These are phyloP conservation scores for Mortierella sp. DNA, from an alignment of 371 early-diverging fungal genomes.

Conservation along the genomic window DNA sequence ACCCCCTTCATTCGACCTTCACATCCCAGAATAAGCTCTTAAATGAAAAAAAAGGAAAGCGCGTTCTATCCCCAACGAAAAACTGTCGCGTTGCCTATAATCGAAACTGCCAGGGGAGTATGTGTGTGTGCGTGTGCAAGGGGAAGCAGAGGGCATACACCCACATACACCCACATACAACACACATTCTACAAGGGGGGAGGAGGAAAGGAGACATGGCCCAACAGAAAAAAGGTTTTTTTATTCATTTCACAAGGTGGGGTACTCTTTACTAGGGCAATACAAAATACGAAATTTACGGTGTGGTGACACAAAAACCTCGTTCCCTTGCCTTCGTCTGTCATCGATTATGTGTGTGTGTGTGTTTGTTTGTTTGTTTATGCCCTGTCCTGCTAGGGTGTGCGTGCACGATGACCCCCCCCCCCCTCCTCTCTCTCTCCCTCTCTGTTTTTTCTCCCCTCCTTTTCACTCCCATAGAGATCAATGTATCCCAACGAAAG, in stretches of 20 bases:
- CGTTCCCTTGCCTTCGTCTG: conserved; percentile 31
- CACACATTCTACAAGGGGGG: not conserved
- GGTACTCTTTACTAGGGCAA: conserved; percentile 43
- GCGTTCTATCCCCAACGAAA: conserved; percentile 2
- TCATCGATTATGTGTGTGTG: conserved; percentile 10
- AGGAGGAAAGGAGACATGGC: not conserved
- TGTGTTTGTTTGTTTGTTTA: not conserved
- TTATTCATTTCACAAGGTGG: conserved; percentile 27
- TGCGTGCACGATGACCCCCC: not conserved
- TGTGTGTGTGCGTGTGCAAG: not conserved
- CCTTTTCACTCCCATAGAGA: conserved; percentile 25
- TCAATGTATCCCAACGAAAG: conserved; percentile 7
- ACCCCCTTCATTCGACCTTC: conserved; percentile 10
- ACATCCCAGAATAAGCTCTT: not conserved
- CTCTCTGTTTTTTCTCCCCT: conserved; percentile 24
- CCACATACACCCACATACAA: not conserved
- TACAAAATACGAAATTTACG: conserved; percentile 46
- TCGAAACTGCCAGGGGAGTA: not conserved
- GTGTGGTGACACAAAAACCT: conserved; percentile 46
- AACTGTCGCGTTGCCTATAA: not conserved
- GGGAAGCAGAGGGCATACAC: not conserved
- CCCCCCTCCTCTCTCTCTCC: not conserved
- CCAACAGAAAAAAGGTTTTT: not conserved
- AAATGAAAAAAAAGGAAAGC: not conserved
- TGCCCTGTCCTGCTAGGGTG: not conserved